Percentiles rank a stretch among this genome's conserved stretches.
phyloP scores from a whole-genome alignment of 2,329 filamentous ascomycete genomes.

The Aureobasidium leucospermi region DNA sequence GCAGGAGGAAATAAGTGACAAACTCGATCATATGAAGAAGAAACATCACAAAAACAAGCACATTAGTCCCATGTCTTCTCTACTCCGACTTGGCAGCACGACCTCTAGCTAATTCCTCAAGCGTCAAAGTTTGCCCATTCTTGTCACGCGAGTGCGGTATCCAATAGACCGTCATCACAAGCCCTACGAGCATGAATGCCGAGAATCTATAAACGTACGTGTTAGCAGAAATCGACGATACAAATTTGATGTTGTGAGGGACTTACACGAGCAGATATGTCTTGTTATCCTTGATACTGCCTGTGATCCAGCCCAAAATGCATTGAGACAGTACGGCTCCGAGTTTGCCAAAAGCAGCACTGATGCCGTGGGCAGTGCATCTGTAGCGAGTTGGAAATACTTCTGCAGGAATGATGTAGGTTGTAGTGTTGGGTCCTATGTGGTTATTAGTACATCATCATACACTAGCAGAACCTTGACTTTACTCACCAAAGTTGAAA shows the following conservation, averaged over 20 bases:
- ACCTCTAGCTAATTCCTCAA: neutral
- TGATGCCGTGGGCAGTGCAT: constrained; percentile 47
- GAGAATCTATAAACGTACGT: neutral
- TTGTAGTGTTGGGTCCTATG: constrained; percentile 23
- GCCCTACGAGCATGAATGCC: neutral
- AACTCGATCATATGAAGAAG: no score
- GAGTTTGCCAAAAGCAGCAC: constrained; percentile 47
- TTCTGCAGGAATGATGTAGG: constrained; percentile 43
- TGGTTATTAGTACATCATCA: no score
- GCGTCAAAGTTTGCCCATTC: constrained; percentile 1
- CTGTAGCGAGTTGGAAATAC: constrained; percentile 50
- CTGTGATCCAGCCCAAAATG: constrained; percentile 22
- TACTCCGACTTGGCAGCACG: neutral
- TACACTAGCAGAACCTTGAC: neutral
- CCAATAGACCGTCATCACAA: constrained; percentile 2
- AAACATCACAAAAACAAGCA: neutral
- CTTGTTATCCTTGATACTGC: neutral
- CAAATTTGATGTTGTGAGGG: neutral
- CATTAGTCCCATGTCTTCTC: neutral
- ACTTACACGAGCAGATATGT: neutral
- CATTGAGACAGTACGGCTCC: constrained; percentile 41
- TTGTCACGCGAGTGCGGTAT: constrained; percentile 1
- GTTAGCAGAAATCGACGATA: neutral
- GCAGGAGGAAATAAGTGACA: no score
- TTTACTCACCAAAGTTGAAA: constrained; percentile 37